Base-by-base conservation (phyloP, 2,329 filamentous ascomycete species). In the Fusarium stilboides region DNA sequence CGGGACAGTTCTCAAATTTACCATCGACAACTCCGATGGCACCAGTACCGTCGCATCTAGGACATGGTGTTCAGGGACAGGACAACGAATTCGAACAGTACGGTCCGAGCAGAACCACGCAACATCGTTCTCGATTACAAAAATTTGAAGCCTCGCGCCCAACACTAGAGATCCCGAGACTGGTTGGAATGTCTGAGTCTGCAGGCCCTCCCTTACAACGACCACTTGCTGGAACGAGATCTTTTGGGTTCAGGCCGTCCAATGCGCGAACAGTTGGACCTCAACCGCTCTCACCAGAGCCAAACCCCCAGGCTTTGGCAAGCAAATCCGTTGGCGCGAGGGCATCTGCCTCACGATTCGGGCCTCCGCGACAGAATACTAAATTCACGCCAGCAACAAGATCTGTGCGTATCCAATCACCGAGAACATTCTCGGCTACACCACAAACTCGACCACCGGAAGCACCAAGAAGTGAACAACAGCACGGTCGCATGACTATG, bases 21-120 rank as follows among this genome's bases (percentile, higher is more conserved):
- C 77, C 80, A 14, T 79, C 83, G 10, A 84, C 82, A 5, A 84
- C 82, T 6, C 82, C 82, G 5, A 76, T 77, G 55, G 81, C 77
- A 17, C 81, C 82, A 15, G 73, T 84, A 8, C 80, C 82, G 8
- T 80, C 80, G 1, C 80, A 83, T n/a, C 75, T 83, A n/a, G 80
- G 82, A 59, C 72, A 76, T 26, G 77, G 80, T 36, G 70, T 79
- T 5, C 74, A 77, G 40, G 73, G 59, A 17, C 71, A 61, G 22
- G 67, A 62, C 15, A 62, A 51, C 33, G 65, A 63, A 31, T 24
- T 55, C 8, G 56, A 55, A n/a, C 46, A 39, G 15, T 42, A 22
- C 14, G 37, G 45, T 13, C 54, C 34, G n/a, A 62, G 26, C 19
- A 52, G 22, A 14, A 44, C 20, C 14, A 42, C 28, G 14, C 54